These are phyloP conservation scores for Ceratobasidium sp. DNA, from an alignment of 1,284 basidiomycete species.

Conservation along the genomic window DNA sequence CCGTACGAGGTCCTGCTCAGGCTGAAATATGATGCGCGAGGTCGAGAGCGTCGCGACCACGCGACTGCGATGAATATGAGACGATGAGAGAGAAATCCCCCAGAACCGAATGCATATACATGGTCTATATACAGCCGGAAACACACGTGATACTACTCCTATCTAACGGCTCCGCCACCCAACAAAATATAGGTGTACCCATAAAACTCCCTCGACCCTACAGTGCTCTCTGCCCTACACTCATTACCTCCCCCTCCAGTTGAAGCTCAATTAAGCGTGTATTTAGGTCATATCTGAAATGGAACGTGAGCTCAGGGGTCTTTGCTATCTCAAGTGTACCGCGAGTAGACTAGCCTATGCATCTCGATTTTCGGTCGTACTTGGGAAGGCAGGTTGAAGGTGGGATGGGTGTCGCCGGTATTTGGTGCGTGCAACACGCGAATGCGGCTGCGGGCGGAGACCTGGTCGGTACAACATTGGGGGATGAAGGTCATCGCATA, in stretches of 20 bases:
- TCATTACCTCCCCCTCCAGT: neutral
- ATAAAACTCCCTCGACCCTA: neutral
- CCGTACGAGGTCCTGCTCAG: constrained; percentile 20
- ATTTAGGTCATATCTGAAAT: constrained; percentile 36
- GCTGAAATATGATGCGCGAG: too few species aligned
- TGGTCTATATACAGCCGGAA: too few species aligned
- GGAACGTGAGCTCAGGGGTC: constrained; percentile 33
- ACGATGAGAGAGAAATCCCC: too few species aligned
- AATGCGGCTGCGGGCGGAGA: neutral
- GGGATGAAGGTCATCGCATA: neutral
- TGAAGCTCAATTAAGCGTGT: constrained; percentile 18
- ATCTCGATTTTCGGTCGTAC: constrained; percentile 34
- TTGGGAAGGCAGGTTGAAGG: neutral
- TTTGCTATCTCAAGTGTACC: constrained; percentile 29
- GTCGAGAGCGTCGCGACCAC: too few species aligned
- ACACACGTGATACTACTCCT: too few species aligned
- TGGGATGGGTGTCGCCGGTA: constrained; percentile 4
- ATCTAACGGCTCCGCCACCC: too few species aligned
- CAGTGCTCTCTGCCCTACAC: neutral
- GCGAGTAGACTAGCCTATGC: constrained; percentile 16
- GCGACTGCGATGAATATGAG: too few species aligned
- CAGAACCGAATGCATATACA: too few species aligned
- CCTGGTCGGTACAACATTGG: too few species aligned
- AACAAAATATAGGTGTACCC: too few species aligned
- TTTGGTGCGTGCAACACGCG: neutral